Evolutionary conservation across 371 early-diverging fungal species (phyloP), one percentile per base, ranked within the genome.

Genomic region (Mucor piriformis): DNA sequence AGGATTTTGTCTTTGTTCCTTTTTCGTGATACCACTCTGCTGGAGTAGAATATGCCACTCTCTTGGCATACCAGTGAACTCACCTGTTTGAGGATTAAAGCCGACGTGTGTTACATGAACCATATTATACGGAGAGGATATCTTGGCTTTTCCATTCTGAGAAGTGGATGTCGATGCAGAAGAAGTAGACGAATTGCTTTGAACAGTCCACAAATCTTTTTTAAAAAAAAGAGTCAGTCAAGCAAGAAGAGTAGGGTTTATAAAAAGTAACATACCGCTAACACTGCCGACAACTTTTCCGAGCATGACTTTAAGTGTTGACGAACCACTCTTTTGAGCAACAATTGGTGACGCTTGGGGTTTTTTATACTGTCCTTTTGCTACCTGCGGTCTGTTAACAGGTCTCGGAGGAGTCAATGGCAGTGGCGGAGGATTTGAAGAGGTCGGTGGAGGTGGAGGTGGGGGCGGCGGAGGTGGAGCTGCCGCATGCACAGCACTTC

Each of bases 71-170:
- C 98, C 98, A 34, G 92, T 92, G 60, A 94, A 94, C 71, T 92
- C 93, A 57, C 94, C 94, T 21, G 95, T 92, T 44, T 92, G 84
- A 25, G 88, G 76, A 75, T 94, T 89, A 72, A 90, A 93, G 3
- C 95, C 95, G 49, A 94, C 95, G 71, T 95, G 98, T 3, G 95
- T 95, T 57, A 97, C 77, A 74, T 98, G 98, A 21, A 94, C 88
- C 12, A 96, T 95, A 67, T 98, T 96, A 74, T 93, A 98, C 13
- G 98, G 98, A 13, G 91, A 88, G 3, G 61, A 98, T 95, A 75
- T 91, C 89, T 50, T 87, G 77, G 73, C 48, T 84, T 86, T 77
- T 67, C 35, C 77, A 16, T 34, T 52, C 33, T 54, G 43, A 23
- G 37, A n/a, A 34, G 62, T 53, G 27, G 62, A 33, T 12, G 51